Percentiles rank a stretch among this genome's conserved stretches.
Evolutionary conservation across 176 grass and related monocot genomes (phyloP).

Genomic region (Tuctoria greenei): DNA sequence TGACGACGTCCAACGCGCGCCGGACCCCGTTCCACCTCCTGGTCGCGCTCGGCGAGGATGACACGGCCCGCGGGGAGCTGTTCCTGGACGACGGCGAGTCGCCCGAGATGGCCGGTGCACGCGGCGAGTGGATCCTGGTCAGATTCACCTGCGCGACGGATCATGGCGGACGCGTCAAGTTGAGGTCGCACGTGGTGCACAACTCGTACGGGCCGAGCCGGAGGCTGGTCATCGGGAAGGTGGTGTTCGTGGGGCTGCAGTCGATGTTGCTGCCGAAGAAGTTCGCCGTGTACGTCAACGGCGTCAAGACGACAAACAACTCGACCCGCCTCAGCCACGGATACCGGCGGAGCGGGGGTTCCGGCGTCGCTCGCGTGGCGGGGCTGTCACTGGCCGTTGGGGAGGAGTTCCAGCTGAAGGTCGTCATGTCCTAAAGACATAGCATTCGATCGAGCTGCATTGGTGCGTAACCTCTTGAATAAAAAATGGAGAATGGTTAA

Average conservation of each 20-base stretch:
- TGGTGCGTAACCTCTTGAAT: background rate
- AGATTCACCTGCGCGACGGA: conserved; percentile 30
- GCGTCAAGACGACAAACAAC: conserved; percentile 25
- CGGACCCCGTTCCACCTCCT: conserved; percentile 55
- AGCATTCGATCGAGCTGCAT: background rate
- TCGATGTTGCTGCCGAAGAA: background rate
- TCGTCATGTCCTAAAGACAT: conserved; percentile 26
- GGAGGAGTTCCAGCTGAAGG: conserved; percentile 62
- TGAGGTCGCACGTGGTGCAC: conserved; percentile 63
- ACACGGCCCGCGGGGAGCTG: conserved; percentile 44
- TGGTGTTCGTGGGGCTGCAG: conserved; percentile 60
- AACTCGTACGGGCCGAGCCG: conserved; percentile 42
- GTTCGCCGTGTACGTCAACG: conserved; percentile 31
- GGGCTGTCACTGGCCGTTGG: conserved; percentile 55
- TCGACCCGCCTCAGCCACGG: background rate
- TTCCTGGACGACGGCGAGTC: conserved; percentile 73
- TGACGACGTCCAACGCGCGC: conserved; percentile 46
- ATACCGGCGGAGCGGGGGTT: background rate
- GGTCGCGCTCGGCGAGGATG: conserved; percentile 50
- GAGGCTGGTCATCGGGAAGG: conserved; percentile 46
- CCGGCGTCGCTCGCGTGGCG: conserved; percentile 37
- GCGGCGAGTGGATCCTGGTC: conserved; percentile 48
- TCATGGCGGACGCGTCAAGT: background rate
- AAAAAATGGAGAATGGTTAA: conserved; percentile 10
- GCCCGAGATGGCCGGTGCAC: conserved; percentile 54